Evolutionary conservation across 768 basidiomycete genomes (phyloP), one percentile per base, ranked within the genome.

Genomic region (Dentipellis sp.): DNA sequence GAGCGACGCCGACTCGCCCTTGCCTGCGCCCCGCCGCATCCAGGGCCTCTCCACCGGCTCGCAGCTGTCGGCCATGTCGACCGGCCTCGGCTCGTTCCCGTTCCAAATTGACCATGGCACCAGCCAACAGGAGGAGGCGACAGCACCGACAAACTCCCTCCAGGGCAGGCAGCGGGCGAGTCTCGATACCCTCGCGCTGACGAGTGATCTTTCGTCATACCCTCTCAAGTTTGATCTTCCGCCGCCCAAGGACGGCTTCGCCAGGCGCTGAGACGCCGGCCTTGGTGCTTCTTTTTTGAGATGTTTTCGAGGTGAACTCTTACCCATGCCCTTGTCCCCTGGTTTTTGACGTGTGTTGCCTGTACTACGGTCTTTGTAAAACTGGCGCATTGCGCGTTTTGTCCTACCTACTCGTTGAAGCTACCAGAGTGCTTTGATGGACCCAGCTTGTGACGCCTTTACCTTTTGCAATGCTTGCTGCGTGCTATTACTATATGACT

Each of bases 41-140:
- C 72, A 87, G n/a, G 86, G 86, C 29, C 70, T 90, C 72, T 90
- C 88, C 11, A 84, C 83, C 4, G 84, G 75, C 10, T 90, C 86
- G n/a, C 81, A 88, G 66, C 65, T 86, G 36, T 90, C 89, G 10
- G 86, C 87, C 4, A 80, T 82, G 36, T 88, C 88, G 19, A 83
- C 86, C 22, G 90, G 88, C n/a, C 73, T 92, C 40, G 86, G 85
- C 16, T 86, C 85, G 22, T 92, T 90, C 77, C 84, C 89, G 39
- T 92, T 92, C 80, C 88, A 91, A 58, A 88, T 92, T 64, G 88
- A 89, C 61, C 75, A 82, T 35, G 82, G 83, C 55, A 67, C 53
- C 42, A 9, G 54, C 17, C 39, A 23, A 21, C 9, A 42, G 45
- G 12, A 46, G 22, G 36, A 56, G n/a, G n/a, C 52, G 40, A 17